Evolutionary conservation across 2,329 filamentous ascomycete genomes (phyloP), one percentile per base, ranked within the genome.

Genomic region (Botrytis fabae): DNA sequence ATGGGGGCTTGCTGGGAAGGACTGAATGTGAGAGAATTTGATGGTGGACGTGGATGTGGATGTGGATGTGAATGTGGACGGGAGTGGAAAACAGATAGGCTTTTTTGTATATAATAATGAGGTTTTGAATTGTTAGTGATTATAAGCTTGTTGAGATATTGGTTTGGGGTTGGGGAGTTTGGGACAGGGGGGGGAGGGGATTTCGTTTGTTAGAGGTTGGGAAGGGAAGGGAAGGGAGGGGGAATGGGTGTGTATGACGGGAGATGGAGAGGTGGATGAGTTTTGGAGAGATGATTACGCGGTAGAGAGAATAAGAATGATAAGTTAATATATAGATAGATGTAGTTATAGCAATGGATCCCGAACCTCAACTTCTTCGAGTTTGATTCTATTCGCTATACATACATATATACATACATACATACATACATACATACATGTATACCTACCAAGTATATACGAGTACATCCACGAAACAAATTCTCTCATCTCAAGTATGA

Each of bases 61-160:
- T 51, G 46, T 38, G 42, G 16, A 46, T 22, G 44, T 32, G n/a
- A 14, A 25, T 32, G 10, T 57, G 51, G 51, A 28, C n/a, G n/a
- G 8, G 51, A 38, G 8, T 1, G 25, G 51, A 57, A 48, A 22
- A 20, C 22, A 48, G 20, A 3, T 48, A 1, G 20, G 8, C 10
- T 48, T 48, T 16, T 59, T 35, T 5, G 35, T 35, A 5, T 35
- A 8, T 22, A 8, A 4, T 35, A 61, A 1, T 3, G 9, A 48
- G 46, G 46, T 48, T 8, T 35, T 4, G 8, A 35, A 20, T 59
- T 42, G 42, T 71, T 65, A 66, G 28, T 59, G 35, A 54, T 71
- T 71, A 66, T 71, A 59, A 71, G 48, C 48, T 71, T 71, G 60
- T 65, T 59, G 44, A 40, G 38, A 71, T 5, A 35, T 35, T 54